Evolutionary conservation across 805 yeast species (phyloP).

Genomic region (Candida namnaoensis): DNA sequence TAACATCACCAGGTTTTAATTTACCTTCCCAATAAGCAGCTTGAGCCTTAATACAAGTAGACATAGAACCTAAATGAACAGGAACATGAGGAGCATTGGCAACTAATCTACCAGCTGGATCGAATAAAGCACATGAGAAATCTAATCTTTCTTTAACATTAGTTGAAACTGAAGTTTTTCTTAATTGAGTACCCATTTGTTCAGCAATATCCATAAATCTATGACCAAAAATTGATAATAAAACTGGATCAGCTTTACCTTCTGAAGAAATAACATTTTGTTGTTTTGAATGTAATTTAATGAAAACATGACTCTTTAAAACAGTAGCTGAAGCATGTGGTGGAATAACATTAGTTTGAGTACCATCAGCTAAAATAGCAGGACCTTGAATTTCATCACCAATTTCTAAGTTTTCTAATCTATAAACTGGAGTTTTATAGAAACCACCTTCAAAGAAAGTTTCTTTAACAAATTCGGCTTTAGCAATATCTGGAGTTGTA

Average conservation of each 20-base stretch:
- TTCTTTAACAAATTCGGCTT: conserved; percentile 27
- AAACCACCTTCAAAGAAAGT: conserved; percentile 51
- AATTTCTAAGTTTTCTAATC: conserved; percentile 39
- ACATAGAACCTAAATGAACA: conserved; percentile 82
- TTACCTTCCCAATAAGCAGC: conserved; percentile 56
- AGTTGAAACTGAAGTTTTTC: conserved; percentile 73
- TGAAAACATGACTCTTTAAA: conserved; percentile 52
- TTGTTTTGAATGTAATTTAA: conserved; percentile 20
- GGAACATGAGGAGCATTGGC: conserved; percentile 90
- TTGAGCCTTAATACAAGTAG: conserved; percentile 66
- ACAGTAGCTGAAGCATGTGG: conserved; percentile 51
- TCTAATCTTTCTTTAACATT: conserved; percentile 80
- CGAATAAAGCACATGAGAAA: conserved; percentile 79
- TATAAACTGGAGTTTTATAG: conserved; percentile 43
- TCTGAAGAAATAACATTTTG: conserved; percentile 3
- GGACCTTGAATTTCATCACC: conserved; percentile 62
- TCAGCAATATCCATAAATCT: conserved; percentile 89
- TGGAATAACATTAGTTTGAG: conserved; percentile 71
- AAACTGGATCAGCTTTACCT: conserved; percentile 49
- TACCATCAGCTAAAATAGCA: conserved; percentile 68
- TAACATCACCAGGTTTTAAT: conserved; percentile 63
- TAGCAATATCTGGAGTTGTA: conserved; percentile 14
- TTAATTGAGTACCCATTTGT: conserved; percentile 77
- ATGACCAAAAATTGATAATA: conserved; percentile 71
- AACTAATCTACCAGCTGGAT: conserved; percentile 65